These are phyloP conservation scores for Macrolepiota albuminosa DNA, from an alignment of 768 basidiomycete species.

Conservation along the genomic window DNA sequence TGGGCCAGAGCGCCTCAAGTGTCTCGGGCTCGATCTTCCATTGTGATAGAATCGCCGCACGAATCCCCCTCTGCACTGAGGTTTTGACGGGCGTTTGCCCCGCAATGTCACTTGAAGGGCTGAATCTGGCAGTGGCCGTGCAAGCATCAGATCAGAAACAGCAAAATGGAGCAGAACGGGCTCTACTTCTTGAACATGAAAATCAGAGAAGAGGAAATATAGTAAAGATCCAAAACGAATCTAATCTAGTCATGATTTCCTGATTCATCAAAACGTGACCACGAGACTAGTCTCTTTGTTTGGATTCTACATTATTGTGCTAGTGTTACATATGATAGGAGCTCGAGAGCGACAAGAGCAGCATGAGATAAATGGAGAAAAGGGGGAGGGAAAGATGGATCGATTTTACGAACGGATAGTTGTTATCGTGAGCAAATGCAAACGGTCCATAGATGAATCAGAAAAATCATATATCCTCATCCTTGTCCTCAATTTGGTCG, in stretches of 20 bases:
- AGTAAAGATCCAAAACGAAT: not conserved
- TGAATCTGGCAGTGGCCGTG: conserved; percentile 45
- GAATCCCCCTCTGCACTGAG: conserved; percentile 88
- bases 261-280: conserved; percentile 11
- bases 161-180: conserved; percentile 5
- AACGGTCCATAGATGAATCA: conserved; percentile 35
- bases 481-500: conserved; percentile 89
- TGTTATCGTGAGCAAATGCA: conserved; percentile 7
- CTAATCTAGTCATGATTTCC: not conserved
- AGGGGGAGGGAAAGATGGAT: conserved; percentile 20
- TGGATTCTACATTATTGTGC: conserved; percentile 38
- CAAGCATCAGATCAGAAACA: conserved; percentile 6
- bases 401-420: conserved; percentile 24
- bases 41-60: conserved; percentile 73
- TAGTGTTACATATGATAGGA: conserved; percentile 40
- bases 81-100: conserved; percentile 90
- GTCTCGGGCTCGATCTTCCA: conserved; percentile 78
- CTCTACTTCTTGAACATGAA: conserved; percentile 74
- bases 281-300: conserved; percentile 4
- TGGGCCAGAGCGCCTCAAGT: conserved; percentile 93
- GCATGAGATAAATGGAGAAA: conserved; percentile 18
- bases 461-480: conserved; percentile 68
- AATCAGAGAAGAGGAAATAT: conserved; percentile 3
- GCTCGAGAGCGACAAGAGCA: conserved; percentile 24
- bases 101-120: conserved; percentile 74